These are phyloP conservation scores for Diaporthe nobilis DNA, from an alignment of 2,329 filamentous ascomycete species.

Conservation along the genomic window DNA sequence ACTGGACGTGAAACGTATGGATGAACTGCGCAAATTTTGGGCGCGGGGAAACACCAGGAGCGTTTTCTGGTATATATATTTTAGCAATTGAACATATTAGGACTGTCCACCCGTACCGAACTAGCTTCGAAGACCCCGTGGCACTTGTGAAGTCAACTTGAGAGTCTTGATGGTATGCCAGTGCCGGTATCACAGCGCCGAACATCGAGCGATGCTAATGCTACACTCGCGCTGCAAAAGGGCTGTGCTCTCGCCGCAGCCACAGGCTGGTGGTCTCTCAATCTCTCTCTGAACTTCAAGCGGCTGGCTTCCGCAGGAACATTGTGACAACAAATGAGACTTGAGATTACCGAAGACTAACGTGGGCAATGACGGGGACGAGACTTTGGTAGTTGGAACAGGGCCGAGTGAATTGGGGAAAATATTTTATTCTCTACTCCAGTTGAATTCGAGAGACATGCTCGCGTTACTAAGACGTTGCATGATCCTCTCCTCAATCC, in stretches of 20 bases:
- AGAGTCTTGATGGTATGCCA: neutral
- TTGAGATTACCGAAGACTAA: too few species aligned
- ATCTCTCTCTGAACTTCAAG: too few species aligned
- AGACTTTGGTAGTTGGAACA: too few species aligned
- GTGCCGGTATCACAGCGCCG: neutral
- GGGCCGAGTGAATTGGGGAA: too few species aligned
- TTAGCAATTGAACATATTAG: neutral
- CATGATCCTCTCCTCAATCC: neutral
- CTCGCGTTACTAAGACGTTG: neutral
- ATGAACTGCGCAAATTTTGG: neutral
- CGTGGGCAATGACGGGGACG: too few species aligned
- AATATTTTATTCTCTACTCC: neutral
- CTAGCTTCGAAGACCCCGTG: neutral
- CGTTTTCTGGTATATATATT: neutral
- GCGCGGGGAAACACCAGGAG: neutral
- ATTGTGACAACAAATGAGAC: too few species aligned
- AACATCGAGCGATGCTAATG: too few species aligned
- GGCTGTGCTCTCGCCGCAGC: too few species aligned
- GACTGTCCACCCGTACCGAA: neutral
- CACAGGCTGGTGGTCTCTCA: too few species aligned
- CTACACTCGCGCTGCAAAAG: too few species aligned
- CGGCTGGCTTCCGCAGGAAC: too few species aligned
- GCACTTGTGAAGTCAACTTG: neutral
- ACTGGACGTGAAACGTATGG: neutral
- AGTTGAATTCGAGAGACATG: neutral